Evolutionary conservation across 2,329 filamentous ascomycete genomes (phyloP), one percentile per base, ranked within the genome.

Genomic region (Akanthomyces uredinophilus): DNA sequence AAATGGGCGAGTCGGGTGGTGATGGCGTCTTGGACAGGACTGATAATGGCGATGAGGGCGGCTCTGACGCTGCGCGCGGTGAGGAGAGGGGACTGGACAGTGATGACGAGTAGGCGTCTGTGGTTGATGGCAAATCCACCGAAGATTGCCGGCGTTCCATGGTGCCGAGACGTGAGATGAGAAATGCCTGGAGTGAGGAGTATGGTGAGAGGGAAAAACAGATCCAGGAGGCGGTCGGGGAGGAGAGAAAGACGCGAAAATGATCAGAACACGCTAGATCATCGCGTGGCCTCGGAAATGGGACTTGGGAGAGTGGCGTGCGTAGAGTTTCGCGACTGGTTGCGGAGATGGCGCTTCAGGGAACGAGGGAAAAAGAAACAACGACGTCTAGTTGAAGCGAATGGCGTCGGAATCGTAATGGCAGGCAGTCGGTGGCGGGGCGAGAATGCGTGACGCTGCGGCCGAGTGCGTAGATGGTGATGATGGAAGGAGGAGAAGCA

Each of bases 41-140:
- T 2, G 83, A 85, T 47, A 86, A 77, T 39, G 83, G 82, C 39
- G 83, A 85, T 2, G 81, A 84, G 29, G 77, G 78, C 14, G 77
- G 71, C 29, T 60, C 58, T 20, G 58, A 60, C 46, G 79, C 74
- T 58, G 73, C 70, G 43, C 73, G 73, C 60, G 71, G 71, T 41
- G 68, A 67, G 35, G 71, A 68, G 59, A 69, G 64, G 61, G 70
- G 70, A 62, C 67, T 73, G 61, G 68, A 59, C 41, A 41, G 41
- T 29, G 59, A 54, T 16, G 55, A 29, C 20, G 66, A 63, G 50
- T 67, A 68, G 70, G 74, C 72, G 65, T 56, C 53, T 50, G 39
- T 47, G 5, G 46, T 44, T 7, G 52, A 39, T 10, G 60, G 46
- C 27, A 61, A 41, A 43, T 54, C 51, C 32, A 47, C 51, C 22